Conservation (phyloP, 805 yeast species). For the Hagleromyces aurorensis region DNA sequence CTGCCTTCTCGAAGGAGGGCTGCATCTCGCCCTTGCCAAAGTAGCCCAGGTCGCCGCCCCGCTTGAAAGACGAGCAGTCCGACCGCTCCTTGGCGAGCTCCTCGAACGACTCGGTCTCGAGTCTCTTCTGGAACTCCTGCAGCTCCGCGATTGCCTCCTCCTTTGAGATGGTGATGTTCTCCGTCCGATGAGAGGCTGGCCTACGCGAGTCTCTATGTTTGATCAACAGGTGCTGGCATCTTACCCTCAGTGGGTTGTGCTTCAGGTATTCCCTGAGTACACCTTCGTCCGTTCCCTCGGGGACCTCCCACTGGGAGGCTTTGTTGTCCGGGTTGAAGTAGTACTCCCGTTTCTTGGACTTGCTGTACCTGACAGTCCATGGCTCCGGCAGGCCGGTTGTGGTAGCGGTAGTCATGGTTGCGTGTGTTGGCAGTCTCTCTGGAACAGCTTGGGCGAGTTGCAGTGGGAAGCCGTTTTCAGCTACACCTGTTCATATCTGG, state of each 20-base stretch:
- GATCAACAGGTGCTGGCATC: constrained; percentile 74
- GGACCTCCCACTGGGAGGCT: constrained; percentile 87
- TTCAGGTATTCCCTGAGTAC: constrained; percentile 49
- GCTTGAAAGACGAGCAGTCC: constrained; percentile 79
- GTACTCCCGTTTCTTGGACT: constrained; percentile 78
- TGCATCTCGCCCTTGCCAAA: constrained; percentile 93
- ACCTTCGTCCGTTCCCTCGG: constrained; percentile 66
- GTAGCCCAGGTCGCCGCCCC: constrained; percentile 87
- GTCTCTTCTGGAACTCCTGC: constrained; percentile 51
- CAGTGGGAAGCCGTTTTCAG: not conserved
- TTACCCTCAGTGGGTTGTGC: constrained; percentile 56
- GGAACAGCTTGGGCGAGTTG: not conserved
- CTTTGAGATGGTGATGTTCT: constrained; percentile 65
- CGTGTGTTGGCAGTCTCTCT: not conserved
- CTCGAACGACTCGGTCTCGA: constrained; percentile 40
- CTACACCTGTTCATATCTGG: too few species aligned
- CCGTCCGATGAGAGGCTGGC: constrained; percentile 86
- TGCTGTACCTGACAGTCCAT: constrained; percentile 77
- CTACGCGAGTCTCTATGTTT: constrained; percentile 80
- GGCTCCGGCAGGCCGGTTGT: constrained; percentile 74
- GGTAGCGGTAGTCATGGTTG: constrained; percentile 1
- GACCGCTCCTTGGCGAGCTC: constrained; percentile 76
- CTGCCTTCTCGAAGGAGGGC: constrained; percentile 84
- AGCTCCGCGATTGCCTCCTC: constrained; percentile 73
- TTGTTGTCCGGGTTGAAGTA: constrained; percentile 62